Evolutionary conservation across 495 filamentous ascomycete genomes (phyloP), one percentile per base, ranked within the genome.

Genomic region (Apiosordaria backusii): DNA sequence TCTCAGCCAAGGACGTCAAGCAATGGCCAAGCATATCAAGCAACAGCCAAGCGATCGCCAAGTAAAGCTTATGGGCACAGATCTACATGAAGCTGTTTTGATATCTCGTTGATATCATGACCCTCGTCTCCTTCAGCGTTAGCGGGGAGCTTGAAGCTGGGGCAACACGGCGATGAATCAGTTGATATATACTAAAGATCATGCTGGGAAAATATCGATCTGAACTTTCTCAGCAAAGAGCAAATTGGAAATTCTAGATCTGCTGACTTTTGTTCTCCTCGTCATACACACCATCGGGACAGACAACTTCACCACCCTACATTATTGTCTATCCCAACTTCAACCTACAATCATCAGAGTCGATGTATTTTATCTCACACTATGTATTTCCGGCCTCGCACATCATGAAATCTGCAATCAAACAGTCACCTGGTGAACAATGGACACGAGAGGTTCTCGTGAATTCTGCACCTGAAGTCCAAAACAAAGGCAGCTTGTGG

Each of bases 21-120:
- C 35, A 45, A 45, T 45, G 55, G 62, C 66, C 66, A 68, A 68
- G 57, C 4, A 55, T 22, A 9, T 22, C 62, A 61, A 58, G 62
- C 52, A 57, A 13, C 50, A 25, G 45, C 25, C 27, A 35, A 19
- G 58, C 4, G 25, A 29, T 4, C 3, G 26, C 15, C 58, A n/a
- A 57, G n/a, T 6, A 66, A 62, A 58, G 58, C 50, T 65, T 65
- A 55, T 57, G 9, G 2, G 13, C 19, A 18, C 60, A 25, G 60
- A 25, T 22, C 35, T 18, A 13, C 26, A 24, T 52, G 35, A 45
- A 45, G 35, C 35, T 45, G 35, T 45, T 15, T 15, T 13, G 3
- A 18, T 13, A 45, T 45, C 35, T 45, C 35, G 35, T 13, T 45
- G 35, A 7, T 13, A 45, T 45, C 13, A 45, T 45, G 0, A 45